Evolutionary conservation across 495 filamentous ascomycete genomes (phyloP).

Genomic region (Aspergillus carlsbadensis): DNA sequence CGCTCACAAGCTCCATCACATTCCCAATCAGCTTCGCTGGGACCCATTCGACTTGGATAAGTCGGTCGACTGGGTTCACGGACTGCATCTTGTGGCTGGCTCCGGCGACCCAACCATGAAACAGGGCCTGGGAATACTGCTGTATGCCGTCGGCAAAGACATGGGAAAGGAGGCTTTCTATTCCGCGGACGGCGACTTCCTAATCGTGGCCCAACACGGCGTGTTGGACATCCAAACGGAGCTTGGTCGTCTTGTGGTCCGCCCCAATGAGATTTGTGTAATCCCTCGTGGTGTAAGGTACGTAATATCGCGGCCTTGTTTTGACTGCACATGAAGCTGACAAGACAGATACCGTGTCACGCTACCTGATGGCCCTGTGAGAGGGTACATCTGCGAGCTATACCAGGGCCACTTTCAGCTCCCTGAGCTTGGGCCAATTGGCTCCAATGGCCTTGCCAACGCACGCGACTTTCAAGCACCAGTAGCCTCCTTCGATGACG

Average conservation of each 20-base stretch:
- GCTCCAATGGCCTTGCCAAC: conserved; percentile 84
- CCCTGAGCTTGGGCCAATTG: conserved; percentile 87
- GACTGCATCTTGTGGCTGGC: conserved; percentile 74
- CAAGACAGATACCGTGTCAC: conserved; percentile 65
- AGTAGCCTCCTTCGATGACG: conserved; percentile 71
- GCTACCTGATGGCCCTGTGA: conserved; percentile 60
- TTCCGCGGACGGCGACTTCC: conserved; percentile 85
- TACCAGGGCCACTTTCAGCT: conserved; percentile 84
- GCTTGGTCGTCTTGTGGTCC: conserved; percentile 75
- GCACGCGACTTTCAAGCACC: conserved; percentile 86
- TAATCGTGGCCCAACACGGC: conserved; percentile 83
- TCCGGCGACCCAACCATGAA: conserved; percentile 83
- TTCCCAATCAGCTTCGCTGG: conserved; percentile 90
- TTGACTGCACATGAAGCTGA: conserved; percentile 28
- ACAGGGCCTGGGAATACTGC: conserved; percentile 74
- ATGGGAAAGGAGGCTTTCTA: conserved; percentile 83
- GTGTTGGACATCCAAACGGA: conserved; percentile 85
- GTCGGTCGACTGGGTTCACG: conserved; percentile 75
- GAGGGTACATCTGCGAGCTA: conserved; percentile 85
- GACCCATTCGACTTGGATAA: conserved; percentile 80
- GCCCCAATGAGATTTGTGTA: conserved; percentile 86
- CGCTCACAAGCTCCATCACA: conserved; percentile 56
- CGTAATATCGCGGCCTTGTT: conserved; percentile 35
- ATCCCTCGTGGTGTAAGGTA: conserved; percentile 73
- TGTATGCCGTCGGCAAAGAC: conserved; percentile 77